Percentiles rank a stretch among this genome's conserved stretches.
Conservation (phyloP, 2,329 filamentous ascomycete species). For the Aspergillus vadensis region DNA sequence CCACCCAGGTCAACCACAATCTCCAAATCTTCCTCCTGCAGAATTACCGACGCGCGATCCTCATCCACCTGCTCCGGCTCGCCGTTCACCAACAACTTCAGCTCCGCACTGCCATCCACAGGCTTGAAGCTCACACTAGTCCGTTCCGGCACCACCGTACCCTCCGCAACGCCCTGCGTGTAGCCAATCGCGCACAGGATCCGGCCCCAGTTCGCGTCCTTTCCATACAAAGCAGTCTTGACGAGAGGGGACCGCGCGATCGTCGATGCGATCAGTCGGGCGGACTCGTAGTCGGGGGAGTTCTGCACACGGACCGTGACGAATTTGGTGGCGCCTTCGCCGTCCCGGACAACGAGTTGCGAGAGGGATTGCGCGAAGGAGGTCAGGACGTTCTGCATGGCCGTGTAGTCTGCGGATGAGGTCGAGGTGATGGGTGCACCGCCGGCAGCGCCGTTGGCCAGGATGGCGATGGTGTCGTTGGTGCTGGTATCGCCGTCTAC, state of each 20-base stretch:
- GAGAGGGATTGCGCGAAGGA: slow-evolving; percentile 81
- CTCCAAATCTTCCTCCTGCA: slow-evolving; percentile 64
- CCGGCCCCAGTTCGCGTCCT: slow-evolving; percentile 97
- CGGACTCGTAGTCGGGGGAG: slow-evolving; percentile 67
- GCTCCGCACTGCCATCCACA: slow-evolving; percentile 56
- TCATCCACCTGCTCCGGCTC: slow-evolving; percentile 66
- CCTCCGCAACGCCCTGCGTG: slow-evolving; percentile 51
- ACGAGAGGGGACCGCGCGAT: slow-evolving; percentile 92
- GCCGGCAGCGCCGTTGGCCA: slow-evolving; percentile 93
- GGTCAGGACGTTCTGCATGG: slow-evolving; percentile 70
- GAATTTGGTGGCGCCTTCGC: slow-evolving; percentile 97
- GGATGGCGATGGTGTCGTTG: slow-evolving; percentile 90
- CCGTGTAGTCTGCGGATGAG: slow-evolving; percentile 64
- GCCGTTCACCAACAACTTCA: slow-evolving; percentile 61
- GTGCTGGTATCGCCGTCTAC: slow-evolving; percentile 97
- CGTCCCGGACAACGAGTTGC: slow-evolving; percentile 91
- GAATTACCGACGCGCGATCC: slow-evolving; percentile 58
- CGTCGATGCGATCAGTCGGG: slow-evolving; percentile 77
- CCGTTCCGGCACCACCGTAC: slow-evolving; percentile 54
- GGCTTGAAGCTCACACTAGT: slow-evolving; percentile 66
- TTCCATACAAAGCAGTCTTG: slow-evolving; percentile 95
- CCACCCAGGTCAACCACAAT: slow-evolving; percentile 62
- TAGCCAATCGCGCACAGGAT: slow-evolving; percentile 95
- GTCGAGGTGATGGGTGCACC: slow-evolving; percentile 62
- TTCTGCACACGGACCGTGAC: slow-evolving; percentile 86